A percentile compares a stretch with the other conserved stretches of the same genome.
phyloP scores from a whole-genome alignment of 352 stramenopile genomes.

The Phytopythium oedochilum region DNA sequence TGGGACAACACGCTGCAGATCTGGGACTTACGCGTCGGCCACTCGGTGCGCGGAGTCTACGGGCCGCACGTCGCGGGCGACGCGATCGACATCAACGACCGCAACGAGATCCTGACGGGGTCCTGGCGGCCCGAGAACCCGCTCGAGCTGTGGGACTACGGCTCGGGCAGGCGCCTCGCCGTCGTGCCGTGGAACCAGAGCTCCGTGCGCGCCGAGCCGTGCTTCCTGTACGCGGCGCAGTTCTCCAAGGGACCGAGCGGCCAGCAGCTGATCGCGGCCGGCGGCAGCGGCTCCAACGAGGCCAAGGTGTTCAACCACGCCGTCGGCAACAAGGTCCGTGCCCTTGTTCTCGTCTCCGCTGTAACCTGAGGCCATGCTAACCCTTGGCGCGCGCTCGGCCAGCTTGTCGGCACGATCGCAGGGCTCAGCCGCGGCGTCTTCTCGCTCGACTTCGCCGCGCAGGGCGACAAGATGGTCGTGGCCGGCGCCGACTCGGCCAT shows the following conservation, averaged over 20 bases:
- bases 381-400: too few species aligned
- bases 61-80: slow-evolving; percentile 86
- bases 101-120: slow-evolving; percentile 84
- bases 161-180: slow-evolving; percentile 65
- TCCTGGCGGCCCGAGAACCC: slow-evolving; percentile 88
- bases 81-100: slow-evolving; percentile 67
- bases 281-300: slow-evolving; percentile 88
- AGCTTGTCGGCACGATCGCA: slow-evolving; percentile 80
- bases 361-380: too few species aligned
- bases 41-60: slow-evolving; percentile 88
- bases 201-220: slow-evolving; percentile 67
- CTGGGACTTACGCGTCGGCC: slow-evolving; percentile 84
- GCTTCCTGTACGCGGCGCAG: slow-evolving; percentile 87
- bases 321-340: slow-evolving; percentile 38
- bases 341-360: too few species aligned
- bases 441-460: slow-evolving; percentile 73
- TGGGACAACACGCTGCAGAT: slow-evolving; percentile 94
- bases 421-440: slow-evolving; percentile 83
- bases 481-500: slow-evolving; percentile 82
- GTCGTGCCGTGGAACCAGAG: slow-evolving; percentile 87
- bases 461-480: slow-evolving; percentile 81
- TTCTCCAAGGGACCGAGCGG: slow-evolving; percentile 68
- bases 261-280: slow-evolving; percentile 74
- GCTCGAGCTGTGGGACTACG: slow-evolving; percentile 90
- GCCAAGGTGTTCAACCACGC: slow-evolving; percentile 88